Base-by-base conservation (phyloP, 2,329 filamentous ascomycete species). In the Tolypocladium album region DNA sequence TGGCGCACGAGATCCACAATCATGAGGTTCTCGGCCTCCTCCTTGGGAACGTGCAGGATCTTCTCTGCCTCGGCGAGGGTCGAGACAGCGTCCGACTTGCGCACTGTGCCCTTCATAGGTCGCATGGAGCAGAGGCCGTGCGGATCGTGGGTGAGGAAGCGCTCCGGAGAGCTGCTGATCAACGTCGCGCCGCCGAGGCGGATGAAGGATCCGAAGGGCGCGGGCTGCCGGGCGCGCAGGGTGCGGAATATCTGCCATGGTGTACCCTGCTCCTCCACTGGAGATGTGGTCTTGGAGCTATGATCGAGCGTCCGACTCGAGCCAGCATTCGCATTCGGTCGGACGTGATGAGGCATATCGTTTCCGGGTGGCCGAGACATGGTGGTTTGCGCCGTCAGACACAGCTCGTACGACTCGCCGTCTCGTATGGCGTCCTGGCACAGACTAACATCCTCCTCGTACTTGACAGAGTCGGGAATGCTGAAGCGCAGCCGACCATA, bases 81-180 rank as follows among this genome's bases (percentile, higher is more conserved):
- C 43, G 88, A 71, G 0, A 82, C 85, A 1, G 78, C 79, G 0
- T 79, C 76, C 0, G 82, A 83, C 67, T 96, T 96, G 66, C 87
- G 87, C n/a, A 97, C 91, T 0, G 93, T 97, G 56, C 93, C 93
- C 77, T 97, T 97, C 85, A 97, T 97, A 0, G 93, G 93, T 9
- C 92, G 86, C 81, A 97, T 94, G 62, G 88, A 85, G 70, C 87
- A 90, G 50, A 77, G 73, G 0, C 88, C 87, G 1, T 72, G 74
- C 1, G 68, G 63, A 58, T 74, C 69, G 66, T 78, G 76, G 55
- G 83, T 84, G 20, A 97, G 82, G 70, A 96, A 97, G 3, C 92
- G 88, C 74, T 97, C 93, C 0, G 93, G 93, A 4, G 90, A 96
- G 67, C 88, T 89, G 72, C 88, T 89, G 53, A 96, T 78, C 38